A percentile compares a stretch with the other conserved stretches of the same genome.
Evolutionary conservation across 352 stramenopile genomes (phyloP).

Genomic region (Phytophthora aleatoria): DNA sequence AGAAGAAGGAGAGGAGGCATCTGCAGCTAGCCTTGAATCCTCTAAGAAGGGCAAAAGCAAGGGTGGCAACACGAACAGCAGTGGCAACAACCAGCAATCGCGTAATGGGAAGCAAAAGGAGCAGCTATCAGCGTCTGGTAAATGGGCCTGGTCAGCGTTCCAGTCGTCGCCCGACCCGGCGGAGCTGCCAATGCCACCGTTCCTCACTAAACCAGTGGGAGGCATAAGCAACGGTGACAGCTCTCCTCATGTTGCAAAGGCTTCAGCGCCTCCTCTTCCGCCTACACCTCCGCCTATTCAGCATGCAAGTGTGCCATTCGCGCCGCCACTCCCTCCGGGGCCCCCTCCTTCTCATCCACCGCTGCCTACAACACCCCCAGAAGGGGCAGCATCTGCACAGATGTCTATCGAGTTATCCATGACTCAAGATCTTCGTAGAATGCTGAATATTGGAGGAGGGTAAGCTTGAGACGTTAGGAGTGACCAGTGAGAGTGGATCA

Average conservation of each 20-base stretch:
- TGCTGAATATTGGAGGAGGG: slow-evolving; percentile 79
- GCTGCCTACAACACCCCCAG: slow-evolving; percentile 40
- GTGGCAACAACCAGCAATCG: slow-evolving; percentile 28
- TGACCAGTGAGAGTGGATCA: background rate
- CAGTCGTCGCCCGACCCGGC: slow-evolving; percentile 80
- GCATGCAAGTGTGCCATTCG: slow-evolving; percentile 11
- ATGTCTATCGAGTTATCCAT: slow-evolving; percentile 74
- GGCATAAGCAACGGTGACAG: slow-evolving; percentile 13
- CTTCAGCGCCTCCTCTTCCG: slow-evolving; percentile 21
- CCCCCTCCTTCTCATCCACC: slow-evolving; percentile 21
- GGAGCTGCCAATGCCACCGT: slow-evolving; percentile 76
- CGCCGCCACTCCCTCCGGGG: slow-evolving; percentile 31
- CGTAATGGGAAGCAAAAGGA: slow-evolving; percentile 51
- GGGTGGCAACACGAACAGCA: slow-evolving; percentile 34
- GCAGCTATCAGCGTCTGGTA: slow-evolving; percentile 57
- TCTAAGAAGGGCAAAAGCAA: slow-evolving; percentile 49
- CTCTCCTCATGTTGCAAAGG: slow-evolving; percentile 2
- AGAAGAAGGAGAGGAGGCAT: slow-evolving; percentile 28
- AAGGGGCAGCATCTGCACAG: slow-evolving; percentile 28
- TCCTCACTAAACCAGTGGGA: slow-evolving; percentile 38
- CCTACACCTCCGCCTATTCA: slow-evolving; percentile 30
- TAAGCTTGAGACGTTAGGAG: slow-evolving; percentile 16
- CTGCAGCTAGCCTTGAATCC: slow-evolving; percentile 7
- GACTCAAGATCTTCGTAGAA: slow-evolving; percentile 76
- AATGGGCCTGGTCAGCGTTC: slow-evolving; percentile 87